These are phyloP conservation scores for Vitis rupestris DNA, from an alignment of 164 flowering plant species.

Conservation along the genomic window DNA sequence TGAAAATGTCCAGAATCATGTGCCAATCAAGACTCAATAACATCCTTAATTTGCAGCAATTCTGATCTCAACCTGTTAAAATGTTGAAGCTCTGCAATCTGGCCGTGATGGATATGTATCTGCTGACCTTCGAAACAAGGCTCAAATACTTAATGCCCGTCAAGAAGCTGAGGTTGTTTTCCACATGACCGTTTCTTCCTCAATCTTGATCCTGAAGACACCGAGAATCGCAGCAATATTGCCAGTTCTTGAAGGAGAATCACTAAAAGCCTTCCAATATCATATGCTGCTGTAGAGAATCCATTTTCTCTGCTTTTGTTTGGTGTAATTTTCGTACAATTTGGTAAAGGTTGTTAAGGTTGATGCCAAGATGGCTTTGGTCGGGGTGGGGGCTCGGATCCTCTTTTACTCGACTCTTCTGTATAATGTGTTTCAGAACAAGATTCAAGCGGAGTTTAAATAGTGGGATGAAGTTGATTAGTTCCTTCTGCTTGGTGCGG, in stretches of 20 bases:
- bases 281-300: not conserved
- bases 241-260: not conserved
- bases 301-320: not conserved
- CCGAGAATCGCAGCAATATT: not conserved
- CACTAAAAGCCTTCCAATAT: not conserved
- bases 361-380: constrained; percentile 66
- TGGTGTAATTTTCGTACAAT: not conserved
- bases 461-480: constrained; percentile 90
- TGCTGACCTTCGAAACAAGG: too few relatives aligned
- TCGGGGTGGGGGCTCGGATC: constrained; percentile 84
- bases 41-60: too few relatives aligned
- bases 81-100: too few relatives aligned
- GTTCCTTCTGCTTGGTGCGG: too few relatives aligned
- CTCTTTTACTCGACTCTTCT: constrained; percentile 86
- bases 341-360: constrained; percentile 17
- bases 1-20: too few relatives aligned
- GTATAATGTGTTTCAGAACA: constrained; percentile 77
- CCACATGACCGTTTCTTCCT: not conserved
- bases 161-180: too few relatives aligned
- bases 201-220: not conserved
- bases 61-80: too few relatives aligned
- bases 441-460: constrained; percentile 68
- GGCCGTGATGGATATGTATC: too few relatives aligned
- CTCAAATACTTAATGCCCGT: too few relatives aligned
- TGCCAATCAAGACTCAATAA: too few relatives aligned